A percentile compares a stretch with the other conserved stretches of the same genome.
phyloP scores from a whole-genome alignment of 2,329 filamentous ascomycete species.

The Fusarium dimerum region DNA sequence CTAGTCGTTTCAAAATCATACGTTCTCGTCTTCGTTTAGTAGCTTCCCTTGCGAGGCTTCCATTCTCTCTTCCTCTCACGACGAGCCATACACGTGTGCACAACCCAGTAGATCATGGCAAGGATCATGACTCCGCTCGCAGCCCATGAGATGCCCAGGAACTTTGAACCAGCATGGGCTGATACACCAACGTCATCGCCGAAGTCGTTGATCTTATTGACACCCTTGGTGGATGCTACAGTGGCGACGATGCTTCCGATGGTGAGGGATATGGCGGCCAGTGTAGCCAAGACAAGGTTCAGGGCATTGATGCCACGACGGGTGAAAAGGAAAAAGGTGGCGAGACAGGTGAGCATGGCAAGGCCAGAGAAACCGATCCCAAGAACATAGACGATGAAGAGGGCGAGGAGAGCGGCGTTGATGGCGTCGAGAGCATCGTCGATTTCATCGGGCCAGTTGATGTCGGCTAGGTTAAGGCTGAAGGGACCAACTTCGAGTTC shows the following conservation, averaged over 20 bases:
- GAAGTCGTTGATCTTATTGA: conserved; percentile 42
- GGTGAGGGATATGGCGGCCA: conserved; percentile 40
- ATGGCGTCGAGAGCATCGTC: conserved; percentile 50
- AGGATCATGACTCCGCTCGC: conserved; percentile 46
- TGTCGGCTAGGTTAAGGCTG: conserved; percentile 44
- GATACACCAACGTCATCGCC: conserved; percentile 48
- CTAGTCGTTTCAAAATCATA: neutral
- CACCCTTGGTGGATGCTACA: conserved; percentile 42
- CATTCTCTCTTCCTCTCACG: conserved; percentile 29
- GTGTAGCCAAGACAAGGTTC: conserved; percentile 40
- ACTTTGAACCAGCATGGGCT: conserved; percentile 44
- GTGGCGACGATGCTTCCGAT: conserved; percentile 47
- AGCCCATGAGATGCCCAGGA: conserved; percentile 49
- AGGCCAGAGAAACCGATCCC: conserved; percentile 44
- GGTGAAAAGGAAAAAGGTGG: conserved; percentile 36
- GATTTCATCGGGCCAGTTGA: conserved; percentile 48
- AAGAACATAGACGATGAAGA: conserved; percentile 52
- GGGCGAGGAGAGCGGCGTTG: conserved; percentile 48
- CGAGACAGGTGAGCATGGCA: conserved; percentile 42
- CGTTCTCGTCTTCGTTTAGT: conserved; percentile 11
- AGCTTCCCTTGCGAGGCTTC: conserved; percentile 32
- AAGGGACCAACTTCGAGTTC: conserved; percentile 48
- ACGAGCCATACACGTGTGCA: conserved; percentile 33
- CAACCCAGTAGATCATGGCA: conserved; percentile 43
- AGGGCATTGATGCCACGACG: conserved; percentile 28